Evolutionary conservation across 352 stramenopile genomes (phyloP), one percentile per base, ranked within the genome.

Genomic region (Phytophthora citrophthora): DNA sequence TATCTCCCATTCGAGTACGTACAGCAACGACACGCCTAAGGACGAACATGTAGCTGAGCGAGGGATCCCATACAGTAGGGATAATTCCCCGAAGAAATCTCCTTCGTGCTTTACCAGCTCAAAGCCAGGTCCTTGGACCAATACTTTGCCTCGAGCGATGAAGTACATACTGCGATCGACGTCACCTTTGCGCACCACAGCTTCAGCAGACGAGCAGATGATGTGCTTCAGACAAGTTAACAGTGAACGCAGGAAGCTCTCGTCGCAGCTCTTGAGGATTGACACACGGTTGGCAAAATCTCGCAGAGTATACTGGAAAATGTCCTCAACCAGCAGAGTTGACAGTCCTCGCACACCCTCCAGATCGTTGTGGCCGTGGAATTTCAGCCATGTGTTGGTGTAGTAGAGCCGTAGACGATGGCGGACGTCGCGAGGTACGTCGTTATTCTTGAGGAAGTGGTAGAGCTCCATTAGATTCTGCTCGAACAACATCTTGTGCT

Each of bases 81-180:
- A 83, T 12, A 90, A 58, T 44, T 93, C 83, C 4, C 86, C 86
- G 49, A 94, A 93, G 52, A 90, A 94, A 27, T 94, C 86, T 16
- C 80, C 83, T 23, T 90, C 72, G 50, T 89, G 77, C 44, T 94
- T 92, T 1, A 92, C 73, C 8, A 94, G 67, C 58, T 90, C 77
- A 38, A 91, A 91, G 7, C 78, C 78, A 2, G 68, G 74, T 12
- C 80, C 83, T 49, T 83, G 68, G 9, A 90, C 83, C 39, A 90
- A 65, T 39, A 90, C 70, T 48, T 85, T 88, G 32, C 83, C 81
- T 18, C 71, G 68, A 24, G 74, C 72, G 64, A 90, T 89, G 40
- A 92, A 89, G 58, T 92, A 92, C 81, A 92, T 88, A 61, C 77
- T 86, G 2, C 83, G 72, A 46, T 90, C 77, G 2, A 90, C 79